Evolutionary conservation across 2,329 filamentous ascomycete species (phyloP).

Genomic region (Lasiodiplodia sp.): DNA sequence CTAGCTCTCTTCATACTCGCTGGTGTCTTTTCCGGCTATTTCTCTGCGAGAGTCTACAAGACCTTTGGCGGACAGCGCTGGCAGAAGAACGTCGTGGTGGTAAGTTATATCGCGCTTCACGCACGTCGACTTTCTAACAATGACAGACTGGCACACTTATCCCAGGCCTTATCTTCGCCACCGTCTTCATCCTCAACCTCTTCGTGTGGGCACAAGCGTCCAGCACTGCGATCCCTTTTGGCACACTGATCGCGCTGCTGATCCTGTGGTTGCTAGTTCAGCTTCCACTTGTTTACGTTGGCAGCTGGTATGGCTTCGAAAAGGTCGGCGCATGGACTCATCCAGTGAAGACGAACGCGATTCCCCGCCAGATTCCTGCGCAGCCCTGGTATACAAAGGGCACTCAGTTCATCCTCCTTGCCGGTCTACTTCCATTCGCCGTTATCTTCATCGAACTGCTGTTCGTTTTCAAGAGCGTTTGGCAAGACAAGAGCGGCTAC

Average conservation of each 20-base stretch:
- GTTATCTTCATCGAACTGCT: constrained; percentile 88
- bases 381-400: constrained; percentile 78
- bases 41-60: constrained; percentile 81
- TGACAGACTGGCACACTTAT: constrained; percentile 74
- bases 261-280: constrained; percentile 86
- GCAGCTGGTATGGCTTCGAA: constrained; percentile 78
- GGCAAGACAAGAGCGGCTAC: constrained; percentile 90
- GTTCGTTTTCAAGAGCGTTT: constrained; percentile 85
- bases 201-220: constrained; percentile 92
- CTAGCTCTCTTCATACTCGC: constrained; percentile 84
- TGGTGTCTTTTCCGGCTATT: constrained; percentile 85
- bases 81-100: constrained; percentile 72
- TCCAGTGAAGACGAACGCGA: constrained; percentile 76
- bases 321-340: constrained; percentile 76
- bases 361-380: constrained; percentile 75
- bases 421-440: constrained; percentile 82
- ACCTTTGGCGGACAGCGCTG: constrained; percentile 80
- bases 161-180: constrained; percentile 76
- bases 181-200: constrained; percentile 81
- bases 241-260: constrained; percentile 75
- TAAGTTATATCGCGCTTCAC: constrained; percentile 14
- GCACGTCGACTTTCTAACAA: constrained; percentile 34
- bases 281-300: constrained; percentile 81
- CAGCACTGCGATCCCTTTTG: constrained; percentile 84
- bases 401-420: constrained; percentile 70